phyloP scores from a whole-genome alignment of 768 basidiomycete species.

The Tricholoma hemisulphureum region DNA sequence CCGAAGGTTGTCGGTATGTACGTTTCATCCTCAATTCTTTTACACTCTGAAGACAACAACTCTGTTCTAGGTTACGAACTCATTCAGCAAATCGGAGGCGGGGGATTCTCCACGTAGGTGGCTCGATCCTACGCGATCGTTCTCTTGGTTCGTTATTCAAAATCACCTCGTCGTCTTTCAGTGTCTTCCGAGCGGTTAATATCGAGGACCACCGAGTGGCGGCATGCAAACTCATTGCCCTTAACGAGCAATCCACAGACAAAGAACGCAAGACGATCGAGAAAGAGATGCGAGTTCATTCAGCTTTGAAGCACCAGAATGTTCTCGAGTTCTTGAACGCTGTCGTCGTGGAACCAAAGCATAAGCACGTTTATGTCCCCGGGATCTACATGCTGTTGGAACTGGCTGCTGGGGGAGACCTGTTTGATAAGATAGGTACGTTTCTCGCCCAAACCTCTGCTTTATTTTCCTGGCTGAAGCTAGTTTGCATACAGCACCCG shows the following conservation, averaged over 20 bases:
- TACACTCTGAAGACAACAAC: background rate
- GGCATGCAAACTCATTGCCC: conserved; percentile 80
- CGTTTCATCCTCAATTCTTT: background rate
- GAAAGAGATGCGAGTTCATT: conserved; percentile 91
- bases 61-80: conserved; percentile 59
- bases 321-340: conserved; percentile 85
- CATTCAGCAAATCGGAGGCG: conserved; percentile 77
- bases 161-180: conserved; percentile 26
- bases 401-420: conserved; percentile 87
- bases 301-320: conserved; percentile 72
- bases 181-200: conserved; percentile 84
- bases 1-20: conserved; percentile 42
- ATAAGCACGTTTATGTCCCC: conserved; percentile 57
- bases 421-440: conserved; percentile 98
- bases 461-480: background rate
- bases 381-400: conserved; percentile 94
- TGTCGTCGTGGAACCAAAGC: conserved; percentile 66
- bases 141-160: too few species aligned
- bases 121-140: too few species aligned
- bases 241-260: conserved; percentile 62
- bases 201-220: conserved; percentile 63
- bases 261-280: conserved; percentile 77
- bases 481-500: conserved; percentile 60
- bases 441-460: background rate
- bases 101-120: conserved; percentile 81